phyloP scores from a whole-genome alignment of 495 filamentous ascomycete species.

The Hypoxylon fuscum region DNA sequence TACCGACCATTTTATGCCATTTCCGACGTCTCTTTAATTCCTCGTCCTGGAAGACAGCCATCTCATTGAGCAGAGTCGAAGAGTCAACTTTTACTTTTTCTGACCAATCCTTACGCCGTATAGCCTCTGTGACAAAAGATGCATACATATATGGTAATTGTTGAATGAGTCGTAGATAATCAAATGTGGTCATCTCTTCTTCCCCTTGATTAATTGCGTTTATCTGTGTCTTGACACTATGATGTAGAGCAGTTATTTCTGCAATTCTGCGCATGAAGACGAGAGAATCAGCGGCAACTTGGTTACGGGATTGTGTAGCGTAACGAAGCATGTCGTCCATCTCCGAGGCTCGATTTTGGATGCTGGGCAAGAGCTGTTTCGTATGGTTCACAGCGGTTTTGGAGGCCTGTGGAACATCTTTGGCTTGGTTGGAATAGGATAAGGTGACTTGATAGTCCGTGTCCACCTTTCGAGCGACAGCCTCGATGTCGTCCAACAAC shows the following conservation, averaged over 20 bases:
- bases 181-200: slow-evolving; percentile 75
- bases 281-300: slow-evolving; percentile 65
- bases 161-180: slow-evolving; percentile 76
- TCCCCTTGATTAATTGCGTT: slow-evolving; percentile 72
- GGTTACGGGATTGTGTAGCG: slow-evolving; percentile 68
- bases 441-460: slow-evolving; percentile 86
- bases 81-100: slow-evolving; percentile 89
- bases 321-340: slow-evolving; percentile 77
- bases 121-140: slow-evolving; percentile 82
- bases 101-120: slow-evolving; percentile 87
- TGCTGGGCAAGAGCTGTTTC: slow-evolving; percentile 82
- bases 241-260: slow-evolving; percentile 74
- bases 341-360: slow-evolving; percentile 74
- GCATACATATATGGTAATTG: slow-evolving; percentile 89
- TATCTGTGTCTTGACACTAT: slow-evolving; percentile 74
- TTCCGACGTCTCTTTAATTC: slow-evolving; percentile 87
- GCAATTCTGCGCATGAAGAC: slow-evolving; percentile 83
- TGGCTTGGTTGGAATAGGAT: slow-evolving; percentile 70
- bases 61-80: slow-evolving; percentile 85
- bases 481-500: slow-evolving; percentile 85
- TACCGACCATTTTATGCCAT: slow-evolving; percentile 85
- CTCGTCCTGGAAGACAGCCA: slow-evolving; percentile 88
- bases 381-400: slow-evolving; percentile 89
- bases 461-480: slow-evolving; percentile 82
- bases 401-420: slow-evolving; percentile 80